Evolutionary conservation across 2,329 filamentous ascomycete genomes (phyloP).

Genomic region (Ceratocystis colombiana): DNA sequence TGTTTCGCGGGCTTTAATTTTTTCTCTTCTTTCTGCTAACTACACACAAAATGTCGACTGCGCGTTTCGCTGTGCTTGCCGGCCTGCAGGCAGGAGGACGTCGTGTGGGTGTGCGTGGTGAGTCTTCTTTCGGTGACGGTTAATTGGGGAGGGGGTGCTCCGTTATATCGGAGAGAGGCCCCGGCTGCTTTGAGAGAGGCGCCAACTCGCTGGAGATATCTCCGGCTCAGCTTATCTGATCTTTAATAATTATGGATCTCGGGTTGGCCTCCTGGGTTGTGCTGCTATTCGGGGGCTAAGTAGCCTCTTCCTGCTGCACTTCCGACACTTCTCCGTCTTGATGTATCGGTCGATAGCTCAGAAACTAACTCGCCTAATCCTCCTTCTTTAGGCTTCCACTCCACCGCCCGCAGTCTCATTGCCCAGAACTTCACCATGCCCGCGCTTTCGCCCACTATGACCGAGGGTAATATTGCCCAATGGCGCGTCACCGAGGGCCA

Average conservation of each 20-base stretch:
- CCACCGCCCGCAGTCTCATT: conserved; percentile 52
- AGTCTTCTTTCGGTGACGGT: conserved; percentile 7
- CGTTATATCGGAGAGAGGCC: not conserved
- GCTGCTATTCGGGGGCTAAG: not conserved
- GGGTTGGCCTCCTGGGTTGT: not conserved
- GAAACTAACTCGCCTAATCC: conserved; percentile 5
- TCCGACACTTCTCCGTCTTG: not conserved
- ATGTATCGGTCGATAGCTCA: not conserved
- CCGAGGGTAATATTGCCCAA: conserved; percentile 74
- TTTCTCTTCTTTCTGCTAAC: not conserved
- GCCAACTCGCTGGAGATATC: not conserved
- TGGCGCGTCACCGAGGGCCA: conserved; percentile 88
- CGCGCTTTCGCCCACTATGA: conserved; percentile 85
- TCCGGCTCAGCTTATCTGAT: not conserved
- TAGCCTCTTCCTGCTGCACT: not conserved
- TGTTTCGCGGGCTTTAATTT: conserved; percentile 9
- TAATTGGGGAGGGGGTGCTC: not conserved
- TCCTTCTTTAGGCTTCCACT: conserved; percentile 46
- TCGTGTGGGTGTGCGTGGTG: conserved; percentile 19
- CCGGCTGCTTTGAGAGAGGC: not conserved
- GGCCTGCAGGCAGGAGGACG: conserved; percentile 25
- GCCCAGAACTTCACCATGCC: conserved; percentile 88
- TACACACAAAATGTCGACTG: conserved; percentile 23
- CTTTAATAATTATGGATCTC: too few relatives aligned
- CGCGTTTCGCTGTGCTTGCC: conserved; percentile 25